phyloP scores from a whole-genome alignment of 129 eudicot species.

The Flaveria ramosissima region DNA sequence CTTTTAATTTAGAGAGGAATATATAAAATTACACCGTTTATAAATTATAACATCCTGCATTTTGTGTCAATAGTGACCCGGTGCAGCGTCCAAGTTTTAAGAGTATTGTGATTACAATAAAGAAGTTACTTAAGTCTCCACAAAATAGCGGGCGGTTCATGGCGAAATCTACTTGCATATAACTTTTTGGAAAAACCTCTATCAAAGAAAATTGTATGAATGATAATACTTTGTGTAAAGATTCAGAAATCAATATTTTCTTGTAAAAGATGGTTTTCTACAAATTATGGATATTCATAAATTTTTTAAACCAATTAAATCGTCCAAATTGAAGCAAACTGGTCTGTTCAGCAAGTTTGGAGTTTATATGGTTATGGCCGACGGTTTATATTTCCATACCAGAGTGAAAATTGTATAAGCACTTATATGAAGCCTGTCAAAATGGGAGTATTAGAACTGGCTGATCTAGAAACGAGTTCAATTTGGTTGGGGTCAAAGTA shows the following conservation, averaged over 20 bases:
- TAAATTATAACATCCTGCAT: neutral
- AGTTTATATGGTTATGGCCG: neutral
- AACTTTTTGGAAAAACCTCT: neutral
- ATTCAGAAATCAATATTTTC: neutral
- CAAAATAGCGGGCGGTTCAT: constrained; percentile 66
- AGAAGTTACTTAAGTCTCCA: constrained; percentile 85
- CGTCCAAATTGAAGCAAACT: neutral
- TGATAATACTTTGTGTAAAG: neutral
- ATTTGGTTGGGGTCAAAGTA: too few species aligned
- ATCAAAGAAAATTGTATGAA: neutral
- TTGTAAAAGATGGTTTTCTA: too few species aligned
- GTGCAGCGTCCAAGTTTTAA: constrained; percentile 71
- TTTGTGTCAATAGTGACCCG: constrained; percentile 63
- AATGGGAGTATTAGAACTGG: too few species aligned
- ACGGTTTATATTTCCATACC: neutral
- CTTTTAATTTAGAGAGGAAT: constrained; percentile 3
- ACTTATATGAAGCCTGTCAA: too few species aligned
- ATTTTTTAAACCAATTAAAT: neutral
- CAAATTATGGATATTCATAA: neutral
- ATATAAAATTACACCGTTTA: neutral
- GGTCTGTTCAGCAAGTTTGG: neutral
- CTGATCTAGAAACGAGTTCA: too few species aligned
- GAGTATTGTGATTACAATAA: constrained; percentile 66
- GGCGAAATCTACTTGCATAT: constrained; percentile 23
- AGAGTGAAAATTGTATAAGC: too few species aligned